Percentiles rank a stretch among this genome's conserved stretches.
Evolutionary conservation across 2,329 filamentous ascomycete genomes (phyloP).

Genomic region (Fusarium graminum): DNA sequence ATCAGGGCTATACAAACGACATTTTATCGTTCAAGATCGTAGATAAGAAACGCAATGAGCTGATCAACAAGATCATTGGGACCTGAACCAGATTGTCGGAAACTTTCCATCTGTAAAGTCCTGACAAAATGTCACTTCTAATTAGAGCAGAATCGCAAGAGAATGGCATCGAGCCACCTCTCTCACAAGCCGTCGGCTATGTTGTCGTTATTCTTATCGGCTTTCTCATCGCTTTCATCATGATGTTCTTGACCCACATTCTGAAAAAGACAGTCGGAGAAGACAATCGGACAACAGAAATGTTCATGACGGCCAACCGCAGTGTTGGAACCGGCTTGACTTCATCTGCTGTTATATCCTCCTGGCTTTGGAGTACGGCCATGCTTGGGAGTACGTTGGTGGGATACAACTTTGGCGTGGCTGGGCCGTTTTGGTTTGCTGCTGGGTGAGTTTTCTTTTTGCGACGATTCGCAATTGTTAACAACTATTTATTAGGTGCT

Average conservation of each 20-base stretch:
- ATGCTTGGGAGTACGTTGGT: constrained; percentile 64
- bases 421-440: constrained; percentile 70
- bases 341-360: constrained; percentile 66
- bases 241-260: constrained; percentile 61
- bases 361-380: constrained; percentile 68
- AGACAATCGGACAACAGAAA: constrained; percentile 66
- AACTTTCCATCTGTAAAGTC: background rate
- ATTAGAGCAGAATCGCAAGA: background rate
- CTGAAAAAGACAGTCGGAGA: constrained; percentile 64
- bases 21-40: background rate
- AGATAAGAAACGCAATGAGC: background rate
- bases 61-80: background rate
- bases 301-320: constrained; percentile 68
- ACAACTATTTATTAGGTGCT: constrained; percentile 52
- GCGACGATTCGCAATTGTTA: rapidly evolving
- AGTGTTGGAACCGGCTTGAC: constrained; percentile 64
- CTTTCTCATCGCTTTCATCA: constrained; percentile 55
- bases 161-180: constrained; percentile 44
- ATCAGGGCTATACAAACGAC: constrained; percentile 17
- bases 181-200: constrained; percentile 51
- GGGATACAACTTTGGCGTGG: constrained; percentile 67
- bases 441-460: constrained; percentile 54
- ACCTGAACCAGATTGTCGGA: background rate
- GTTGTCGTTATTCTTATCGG: constrained; percentile 53
- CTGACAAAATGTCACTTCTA: constrained; percentile 8